phyloP scores from a whole-genome alignment of 148 eudicot species.

The Vaccinium vitisidaea region DNA sequence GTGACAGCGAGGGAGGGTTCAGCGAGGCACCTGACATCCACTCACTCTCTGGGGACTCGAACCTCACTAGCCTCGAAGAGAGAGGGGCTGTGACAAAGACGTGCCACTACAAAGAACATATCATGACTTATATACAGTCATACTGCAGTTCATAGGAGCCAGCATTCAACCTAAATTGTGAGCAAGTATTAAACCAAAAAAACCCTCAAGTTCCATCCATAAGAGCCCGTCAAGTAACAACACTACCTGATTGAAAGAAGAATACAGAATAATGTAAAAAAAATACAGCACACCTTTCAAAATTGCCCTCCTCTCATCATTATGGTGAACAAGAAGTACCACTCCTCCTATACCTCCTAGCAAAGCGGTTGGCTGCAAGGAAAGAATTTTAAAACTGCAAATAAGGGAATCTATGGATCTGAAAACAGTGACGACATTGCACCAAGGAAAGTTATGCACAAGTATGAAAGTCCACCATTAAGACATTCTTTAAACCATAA shows the following conservation, averaged over 20 bases:
- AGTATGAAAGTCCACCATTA: neutral
- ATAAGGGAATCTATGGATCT: neutral
- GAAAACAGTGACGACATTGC: neutral
- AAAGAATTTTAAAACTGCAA: neutral
- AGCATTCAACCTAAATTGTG: neutral
- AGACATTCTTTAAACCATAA: neutral
- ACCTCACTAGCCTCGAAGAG: neutral
- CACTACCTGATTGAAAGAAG: neutral
- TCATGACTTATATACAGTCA: neutral
- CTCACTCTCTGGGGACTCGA: neutral
- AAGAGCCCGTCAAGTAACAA: neutral
- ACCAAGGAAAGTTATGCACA: conserved; percentile 12
- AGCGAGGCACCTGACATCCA: neutral
- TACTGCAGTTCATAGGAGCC: neutral
- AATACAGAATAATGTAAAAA: neutral
- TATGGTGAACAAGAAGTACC: conserved; percentile 50
- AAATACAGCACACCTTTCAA: conserved; percentile 51
- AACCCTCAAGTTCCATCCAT: neutral
- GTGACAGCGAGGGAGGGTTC: neutral
- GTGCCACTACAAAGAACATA: neutral
- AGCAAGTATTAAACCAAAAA: conserved; percentile 3
- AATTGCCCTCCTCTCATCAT: conserved; percentile 82
- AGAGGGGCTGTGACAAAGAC: neutral
- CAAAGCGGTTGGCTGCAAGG: conserved; percentile 61
- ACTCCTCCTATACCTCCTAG: conserved; percentile 61